Conservation (phyloP, 768 basidiomycete genomes). For the Lentinus tigrinus region DNA sequence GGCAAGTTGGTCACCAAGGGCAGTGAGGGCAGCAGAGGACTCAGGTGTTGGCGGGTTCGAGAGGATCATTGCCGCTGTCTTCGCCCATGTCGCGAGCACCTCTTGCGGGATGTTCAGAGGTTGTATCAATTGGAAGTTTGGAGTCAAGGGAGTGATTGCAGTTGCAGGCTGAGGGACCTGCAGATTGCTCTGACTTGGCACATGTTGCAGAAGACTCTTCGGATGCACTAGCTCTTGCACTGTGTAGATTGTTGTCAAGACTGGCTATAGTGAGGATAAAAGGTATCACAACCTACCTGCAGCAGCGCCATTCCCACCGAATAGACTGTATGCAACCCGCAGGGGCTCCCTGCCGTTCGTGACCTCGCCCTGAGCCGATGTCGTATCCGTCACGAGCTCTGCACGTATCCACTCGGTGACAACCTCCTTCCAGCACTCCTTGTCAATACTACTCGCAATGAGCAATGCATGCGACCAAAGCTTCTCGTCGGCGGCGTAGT, state of each 20-base stretch:
- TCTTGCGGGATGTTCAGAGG: slow-evolving; percentile 56
- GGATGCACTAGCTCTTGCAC: slow-evolving; percentile 75
- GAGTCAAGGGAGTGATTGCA: slow-evolving; percentile 57
- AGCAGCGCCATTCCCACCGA: slow-evolving; percentile 78
- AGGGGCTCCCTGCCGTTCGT: slow-evolving; percentile 67
- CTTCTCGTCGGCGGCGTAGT: slow-evolving; percentile 83
- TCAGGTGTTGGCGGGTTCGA: slow-evolving; percentile 69
- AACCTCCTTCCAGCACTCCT: slow-evolving; percentile 90
- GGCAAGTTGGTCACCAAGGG: slow-evolving; percentile 81
- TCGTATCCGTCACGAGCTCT: slow-evolving; percentile 53
- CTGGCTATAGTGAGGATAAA: slow-evolving; percentile 9
- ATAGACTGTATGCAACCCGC: slow-evolving; percentile 77
- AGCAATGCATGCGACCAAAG: slow-evolving; percentile 96
- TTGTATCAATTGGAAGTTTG: slow-evolving; percentile 49
- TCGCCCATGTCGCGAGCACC: slow-evolving; percentile 76
- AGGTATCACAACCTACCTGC: slow-evolving; percentile 50
- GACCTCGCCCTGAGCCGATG: slow-evolving; percentile 15
- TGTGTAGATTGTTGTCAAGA: too few relatives aligned
- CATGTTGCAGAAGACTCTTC: slow-evolving; percentile 42
- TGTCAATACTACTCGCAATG: slow-evolving; percentile 90
- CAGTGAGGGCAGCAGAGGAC: slow-evolving; percentile 71
- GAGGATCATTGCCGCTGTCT: slow-evolving; percentile 81
- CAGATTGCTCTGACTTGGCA: slow-evolving; percentile 29
- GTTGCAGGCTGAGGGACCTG: slow-evolving; percentile 36
- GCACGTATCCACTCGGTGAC: slow-evolving; percentile 80